A percentile compares a stretch with the other conserved stretches of the same genome.
Evolutionary conservation across 495 filamentous ascomycete genomes (phyloP).

Genomic region (Aspergillus coremiiformis): DNA sequence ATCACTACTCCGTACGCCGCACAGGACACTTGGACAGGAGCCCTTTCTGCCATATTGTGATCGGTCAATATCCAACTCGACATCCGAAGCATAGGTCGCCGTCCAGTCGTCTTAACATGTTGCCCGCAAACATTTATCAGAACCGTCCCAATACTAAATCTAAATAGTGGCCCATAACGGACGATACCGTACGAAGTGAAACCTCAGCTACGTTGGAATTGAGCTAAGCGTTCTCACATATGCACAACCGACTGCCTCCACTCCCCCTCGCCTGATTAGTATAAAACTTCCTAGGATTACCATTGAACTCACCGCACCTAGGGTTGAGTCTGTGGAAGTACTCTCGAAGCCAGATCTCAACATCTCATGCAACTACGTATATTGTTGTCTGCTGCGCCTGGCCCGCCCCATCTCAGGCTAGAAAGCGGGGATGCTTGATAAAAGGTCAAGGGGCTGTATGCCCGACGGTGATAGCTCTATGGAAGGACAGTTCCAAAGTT

Average conservation of each 20-base stretch:
- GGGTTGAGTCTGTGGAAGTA: neutral
- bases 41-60: neutral
- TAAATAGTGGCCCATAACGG: no score
- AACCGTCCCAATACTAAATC: neutral
- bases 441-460: neutral
- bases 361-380: neutral
- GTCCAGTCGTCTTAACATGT: neutral
- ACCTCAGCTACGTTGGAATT: neutral
- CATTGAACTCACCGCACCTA: neutral
- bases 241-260: neutral
- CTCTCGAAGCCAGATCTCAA: neutral
- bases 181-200: neutral
- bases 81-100: no score
- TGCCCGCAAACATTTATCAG: neutral
- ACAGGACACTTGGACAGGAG: neutral
- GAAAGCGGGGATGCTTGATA: conserved; percentile 3
- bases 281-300: neutral
- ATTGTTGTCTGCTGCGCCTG: neutral
- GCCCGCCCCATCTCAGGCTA: conserved; percentile 1
- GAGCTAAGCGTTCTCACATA: neutral
- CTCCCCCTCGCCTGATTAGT: neutral
- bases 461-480: conserved; percentile 1
- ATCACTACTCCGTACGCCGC: neutral
- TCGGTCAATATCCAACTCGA: neutral
- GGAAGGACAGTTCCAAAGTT: neutral